Evolutionary conservation across 495 filamentous ascomycete species (phyloP).

Genomic region (Penicillium canescens): DNA sequence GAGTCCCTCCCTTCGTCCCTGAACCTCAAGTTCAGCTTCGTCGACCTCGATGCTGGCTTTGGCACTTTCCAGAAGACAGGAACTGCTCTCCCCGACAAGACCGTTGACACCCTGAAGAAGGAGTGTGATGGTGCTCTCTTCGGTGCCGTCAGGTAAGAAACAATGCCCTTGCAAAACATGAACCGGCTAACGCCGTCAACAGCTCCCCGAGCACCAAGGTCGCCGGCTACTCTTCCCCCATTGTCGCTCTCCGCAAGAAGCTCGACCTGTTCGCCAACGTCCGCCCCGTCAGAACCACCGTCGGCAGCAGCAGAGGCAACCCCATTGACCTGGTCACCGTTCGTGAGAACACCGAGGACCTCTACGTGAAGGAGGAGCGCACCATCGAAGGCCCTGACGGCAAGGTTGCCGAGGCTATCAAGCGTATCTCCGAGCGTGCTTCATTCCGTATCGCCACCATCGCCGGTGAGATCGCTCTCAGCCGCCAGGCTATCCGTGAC

Average conservation of each 20-base stretch:
- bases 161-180: neutral
- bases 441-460: slow-evolving; percentile 83
- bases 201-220: slow-evolving; percentile 85
- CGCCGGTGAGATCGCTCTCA: slow-evolving; percentile 90
- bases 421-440: slow-evolving; percentile 87
- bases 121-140: slow-evolving; percentile 97
- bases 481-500: slow-evolving; percentile 76
- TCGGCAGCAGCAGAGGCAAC: slow-evolving; percentile 46
- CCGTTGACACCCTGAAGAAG: slow-evolving; percentile 76
- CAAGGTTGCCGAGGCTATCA: slow-evolving; percentile 95
- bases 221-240: slow-evolving; percentile 93
- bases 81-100: slow-evolving; percentile 83
- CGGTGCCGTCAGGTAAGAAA: slow-evolving; percentile 75
- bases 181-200: slow-evolving; percentile 2
- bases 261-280: slow-evolving; percentile 97
- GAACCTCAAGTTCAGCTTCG: slow-evolving; percentile 88
- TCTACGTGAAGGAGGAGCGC: slow-evolving; percentile 97
- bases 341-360: slow-evolving; percentile 96
- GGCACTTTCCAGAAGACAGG: slow-evolving; percentile 90
- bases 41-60: slow-evolving; percentile 88
- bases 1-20: slow-evolving; percentile 83
- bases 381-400: slow-evolving; percentile 70
- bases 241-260: slow-evolving; percentile 93
- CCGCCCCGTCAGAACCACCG: slow-evolving; percentile 87
- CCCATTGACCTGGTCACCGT: slow-evolving; percentile 97